Percentiles rank a stretch among this genome's conserved stretches.
phyloP scores from a whole-genome alignment of 2,329 filamentous ascomycete genomes.

The Coleophoma cylindrospora region DNA sequence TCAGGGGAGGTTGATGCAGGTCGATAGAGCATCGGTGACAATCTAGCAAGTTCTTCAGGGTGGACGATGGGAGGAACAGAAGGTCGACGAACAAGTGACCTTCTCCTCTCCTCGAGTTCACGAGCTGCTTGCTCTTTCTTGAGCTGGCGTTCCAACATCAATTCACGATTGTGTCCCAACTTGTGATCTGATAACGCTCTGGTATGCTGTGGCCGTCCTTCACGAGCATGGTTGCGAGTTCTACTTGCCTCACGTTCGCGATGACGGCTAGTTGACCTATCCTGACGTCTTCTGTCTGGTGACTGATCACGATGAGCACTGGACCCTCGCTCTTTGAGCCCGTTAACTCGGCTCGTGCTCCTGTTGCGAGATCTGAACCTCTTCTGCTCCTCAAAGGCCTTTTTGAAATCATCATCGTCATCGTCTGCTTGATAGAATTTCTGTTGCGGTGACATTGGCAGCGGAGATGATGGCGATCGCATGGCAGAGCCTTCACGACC shows the following conservation, averaged over 20 bases:
- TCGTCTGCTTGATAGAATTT: slow-evolving; percentile 45
- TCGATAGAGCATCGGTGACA: slow-evolving; percentile 23
- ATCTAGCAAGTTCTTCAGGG: slow-evolving; percentile 49
- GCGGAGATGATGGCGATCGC: slow-evolving; percentile 74
- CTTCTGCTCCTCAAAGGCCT: slow-evolving; percentile 48
- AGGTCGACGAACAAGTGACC: slow-evolving; percentile 75
- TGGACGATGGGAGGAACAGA: slow-evolving; percentile 77
- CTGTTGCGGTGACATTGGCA: slow-evolving; percentile 63
- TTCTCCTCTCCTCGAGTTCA: slow-evolving; percentile 82
- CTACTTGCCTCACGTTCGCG: slow-evolving; percentile 18
- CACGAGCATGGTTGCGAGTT: slow-evolving; percentile 15
- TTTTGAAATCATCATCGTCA: slow-evolving; percentile 57
- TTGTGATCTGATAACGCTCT: slow-evolving; percentile 40
- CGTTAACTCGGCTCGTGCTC: slow-evolving; percentile 39
- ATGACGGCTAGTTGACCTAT: slow-evolving; percentile 25
- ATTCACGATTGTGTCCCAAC: slow-evolving; percentile 47
- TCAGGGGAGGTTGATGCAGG: slow-evolving; percentile 16
- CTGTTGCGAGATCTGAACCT: slow-evolving; percentile 51
- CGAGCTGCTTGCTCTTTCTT: slow-evolving; percentile 74
- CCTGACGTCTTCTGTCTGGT: slow-evolving; percentile 24
- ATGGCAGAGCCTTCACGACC: slow-evolving; percentile 52
- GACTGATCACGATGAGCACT: slow-evolving; percentile 23
- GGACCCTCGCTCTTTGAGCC: slow-evolving; percentile 23
- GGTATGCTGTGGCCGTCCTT: slow-evolving; percentile 17
- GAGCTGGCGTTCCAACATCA: slow-evolving; percentile 55